These are phyloP conservation scores for Penicillium angulare DNA, from an alignment of 495 filamentous ascomycete genomes.

Conservation along the genomic window DNA sequence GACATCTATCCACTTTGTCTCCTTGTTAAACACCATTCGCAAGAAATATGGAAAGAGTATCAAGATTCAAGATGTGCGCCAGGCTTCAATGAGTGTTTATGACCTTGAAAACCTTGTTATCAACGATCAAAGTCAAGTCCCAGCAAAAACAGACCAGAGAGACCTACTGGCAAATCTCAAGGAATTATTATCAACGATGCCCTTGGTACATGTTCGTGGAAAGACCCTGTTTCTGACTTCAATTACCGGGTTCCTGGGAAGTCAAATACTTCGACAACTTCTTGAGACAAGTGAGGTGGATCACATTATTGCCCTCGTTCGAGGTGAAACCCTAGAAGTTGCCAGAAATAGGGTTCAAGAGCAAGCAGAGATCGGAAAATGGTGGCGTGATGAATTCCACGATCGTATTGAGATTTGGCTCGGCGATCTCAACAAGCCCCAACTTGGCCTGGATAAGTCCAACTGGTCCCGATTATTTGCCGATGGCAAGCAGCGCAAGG, in stretches of 20 bases:
- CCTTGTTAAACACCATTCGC: too few relatives aligned
- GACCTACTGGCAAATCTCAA: background rate
- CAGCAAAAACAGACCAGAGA: too few relatives aligned
- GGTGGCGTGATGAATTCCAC: constrained; percentile 24
- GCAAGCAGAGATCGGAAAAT: constrained; percentile 16
- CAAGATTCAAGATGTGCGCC: too few relatives aligned
- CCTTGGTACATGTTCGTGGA: background rate
- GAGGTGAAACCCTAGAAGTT: constrained; percentile 7
- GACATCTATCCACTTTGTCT: too few relatives aligned
- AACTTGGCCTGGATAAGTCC: constrained; percentile 19
- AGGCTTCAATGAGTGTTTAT: too few relatives aligned
- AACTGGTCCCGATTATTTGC: constrained; percentile 20
- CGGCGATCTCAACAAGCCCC: constrained; percentile 25
- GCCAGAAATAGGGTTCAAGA: constrained; percentile 19
- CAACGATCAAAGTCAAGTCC: too few relatives aligned
- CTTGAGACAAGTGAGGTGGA: constrained; percentile 7
- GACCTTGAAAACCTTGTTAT: too few relatives aligned
- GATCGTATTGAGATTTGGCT: constrained; percentile 24
- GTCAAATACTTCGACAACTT: constrained; percentile 3
- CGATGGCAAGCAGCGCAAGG: constrained; percentile 1
- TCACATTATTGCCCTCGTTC: constrained; percentile 25
- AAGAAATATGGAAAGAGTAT: too few relatives aligned
- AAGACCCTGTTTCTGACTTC: background rate
- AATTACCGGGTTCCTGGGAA: background rate
- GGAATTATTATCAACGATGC: background rate